Base-by-base conservation (phyloP, 805 yeast genomes). In the Dipodascus albidus region DNA sequence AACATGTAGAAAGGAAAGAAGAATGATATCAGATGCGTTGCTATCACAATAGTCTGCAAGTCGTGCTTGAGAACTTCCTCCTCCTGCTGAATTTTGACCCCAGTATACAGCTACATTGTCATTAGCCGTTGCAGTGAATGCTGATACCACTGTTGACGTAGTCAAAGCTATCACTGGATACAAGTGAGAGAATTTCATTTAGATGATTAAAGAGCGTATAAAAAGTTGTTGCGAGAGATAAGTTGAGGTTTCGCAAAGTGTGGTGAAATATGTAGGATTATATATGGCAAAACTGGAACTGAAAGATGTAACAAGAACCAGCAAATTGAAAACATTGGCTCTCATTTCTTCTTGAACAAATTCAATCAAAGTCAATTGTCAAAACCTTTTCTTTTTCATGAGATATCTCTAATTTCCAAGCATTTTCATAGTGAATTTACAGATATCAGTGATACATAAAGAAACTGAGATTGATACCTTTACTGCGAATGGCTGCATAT, bases 21-120 rank as follows among this genome's bases (percentile, higher is more conserved):
- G 60, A 50, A 84, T 73, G 52, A 86, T 62, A 56, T 88, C 96
- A 23, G 82, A 83, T 47, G 80, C 74, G 56, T 78, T 78, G 49
- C 80, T 74, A 21, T 47, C 31, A 72, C 96, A 88, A 70, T 87
- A 87, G 52, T 72, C 67, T 1, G 76, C 58, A 19, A 80, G 65
- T 3, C 64, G 61, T 11, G 71, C 63, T 60, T 79, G 81, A 2
- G 57, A 54, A 4, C 87, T 87, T n/a, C 78, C 82, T 11, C 24
- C 31, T 20, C 31, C 31, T 9, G 31, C 31, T 15, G 91, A 80
- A 61, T 79, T 78, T 69, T 88, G 96, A 52, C 96, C 96, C 96
- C 96, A 88, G 70, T 88, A 88, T 4, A 85, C 74, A 21, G 84
- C 96, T 41, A 87, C 79, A 58, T 86, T 85, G 31, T 74, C 63